Evolutionary conservation across 192 early-diverging fungal species (phyloP).

Genomic region (Paraglomus brasilianum): DNA sequence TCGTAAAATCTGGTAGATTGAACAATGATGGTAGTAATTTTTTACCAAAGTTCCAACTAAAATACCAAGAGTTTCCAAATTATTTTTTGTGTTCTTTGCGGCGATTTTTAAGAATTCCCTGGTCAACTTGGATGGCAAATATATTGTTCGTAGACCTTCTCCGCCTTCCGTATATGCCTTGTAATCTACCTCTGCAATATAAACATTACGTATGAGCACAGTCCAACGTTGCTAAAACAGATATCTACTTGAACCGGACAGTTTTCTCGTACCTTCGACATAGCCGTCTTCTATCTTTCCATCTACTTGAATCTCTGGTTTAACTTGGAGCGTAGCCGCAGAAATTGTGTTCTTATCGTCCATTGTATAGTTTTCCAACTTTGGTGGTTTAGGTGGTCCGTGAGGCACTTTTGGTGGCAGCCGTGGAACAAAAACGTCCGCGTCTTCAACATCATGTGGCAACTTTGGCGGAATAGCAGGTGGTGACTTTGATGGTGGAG

Average conservation of each 20-base stretch:
- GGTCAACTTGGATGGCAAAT: slow-evolving; percentile 64
- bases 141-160: slow-evolving; percentile 62
- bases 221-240: not conserved
- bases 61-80: slow-evolving; percentile 89
- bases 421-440: not conserved
- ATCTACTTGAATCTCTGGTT: no score
- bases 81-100: slow-evolving; percentile 64
- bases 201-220: not conserved
- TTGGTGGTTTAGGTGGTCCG: slow-evolving; percentile 8
- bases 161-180: slow-evolving; percentile 21
- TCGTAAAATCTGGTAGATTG: not conserved
- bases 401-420: slow-evolving; percentile 19
- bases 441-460: not conserved
- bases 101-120: slow-evolving; percentile 74
- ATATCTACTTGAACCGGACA: not conserved
- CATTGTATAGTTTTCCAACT: not conserved
- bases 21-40: slow-evolving; percentile 13
- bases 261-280: not conserved
- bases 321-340: no score
- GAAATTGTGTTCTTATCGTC: not conserved
- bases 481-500: not conserved
- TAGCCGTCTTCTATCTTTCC: not conserved
- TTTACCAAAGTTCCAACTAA: slow-evolving; percentile 71
- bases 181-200: not conserved
- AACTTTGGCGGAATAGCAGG: not conserved